Evolutionary conservation across 768 basidiomycete genomes (phyloP), one percentile per base, ranked within the genome.

Genomic region (Boletus tylopilopsis): DNA sequence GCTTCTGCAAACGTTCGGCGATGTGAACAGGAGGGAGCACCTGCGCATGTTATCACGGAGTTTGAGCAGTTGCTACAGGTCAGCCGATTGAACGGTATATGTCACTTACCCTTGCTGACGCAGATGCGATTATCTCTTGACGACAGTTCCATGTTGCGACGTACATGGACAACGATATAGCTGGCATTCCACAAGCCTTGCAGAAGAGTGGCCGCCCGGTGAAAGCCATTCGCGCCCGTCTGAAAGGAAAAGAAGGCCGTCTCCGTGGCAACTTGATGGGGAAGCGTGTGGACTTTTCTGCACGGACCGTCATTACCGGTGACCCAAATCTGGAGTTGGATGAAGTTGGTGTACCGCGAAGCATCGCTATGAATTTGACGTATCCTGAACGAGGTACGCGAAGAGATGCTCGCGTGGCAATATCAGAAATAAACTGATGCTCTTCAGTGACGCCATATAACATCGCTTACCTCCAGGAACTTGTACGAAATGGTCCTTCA

Each of bases 141-240:
- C 21, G 37, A 0, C 34, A 96, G 92, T 99, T 94, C 67, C 96
- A 99, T 64, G 94, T 97, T 52, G 96, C 96, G 3, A 98, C 96
- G 0, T 99, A 98, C 66, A 99, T 99, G 95, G 96, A 99, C 65
- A 99, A 99, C 64, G 94, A 98, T 64, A 94, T 98, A 50, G 94
- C 96, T 29, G 96, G 96, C 38, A 91, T 97, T 30, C 96, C 96
- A 2, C 95, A 97, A 63, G 94, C 96, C 2, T 72, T 95, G 57
- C 96, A 98, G 63, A 98, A 98, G 70, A 94, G 92, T 35, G 96
- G 96, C 25, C 82, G 96, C 50, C 94, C 96, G 23, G 89, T 99
- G 51, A 99, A 99, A 70, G 94, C 96, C 30, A 97, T 99, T 61
- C 92, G 96, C 50, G 94, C 95, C 6, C 87, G 96, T 37, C 79